Percentiles rank a stretch among this genome's conserved stretches.
Evolutionary conservation across 805 yeast genomes (phyloP).

Genomic region (Yamadazyma ubonensis): DNA sequence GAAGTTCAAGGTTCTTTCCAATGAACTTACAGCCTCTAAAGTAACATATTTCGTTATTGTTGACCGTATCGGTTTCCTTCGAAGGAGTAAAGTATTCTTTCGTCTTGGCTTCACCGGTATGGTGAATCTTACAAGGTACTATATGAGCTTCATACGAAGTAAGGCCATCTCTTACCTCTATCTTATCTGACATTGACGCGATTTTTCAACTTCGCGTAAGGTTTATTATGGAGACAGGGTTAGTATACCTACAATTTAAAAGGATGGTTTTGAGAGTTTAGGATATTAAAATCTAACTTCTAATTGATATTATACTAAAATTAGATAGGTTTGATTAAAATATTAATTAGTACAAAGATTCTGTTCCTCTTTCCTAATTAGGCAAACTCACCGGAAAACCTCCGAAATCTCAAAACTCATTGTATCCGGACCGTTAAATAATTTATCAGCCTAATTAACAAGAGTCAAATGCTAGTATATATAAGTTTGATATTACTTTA

Average conservation of each 20-base stretch:
- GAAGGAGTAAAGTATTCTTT: constrained; percentile 31
- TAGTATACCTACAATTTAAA: too few species aligned
- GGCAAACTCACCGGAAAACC: constrained; percentile 1
- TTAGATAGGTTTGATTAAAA: too few species aligned
- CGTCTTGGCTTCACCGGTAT: constrained; percentile 34
- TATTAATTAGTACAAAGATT: too few species aligned
- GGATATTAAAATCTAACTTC: too few species aligned
- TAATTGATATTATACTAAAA: too few species aligned
- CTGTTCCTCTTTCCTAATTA: neutral
- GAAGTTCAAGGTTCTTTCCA: constrained; percentile 22
- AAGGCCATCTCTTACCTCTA: constrained; percentile 11
- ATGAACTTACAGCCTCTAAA: constrained; percentile 37
- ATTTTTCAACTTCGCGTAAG: too few species aligned
- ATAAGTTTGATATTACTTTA: neutral
- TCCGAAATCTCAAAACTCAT: constrained; percentile 3
- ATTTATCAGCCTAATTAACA: neutral
- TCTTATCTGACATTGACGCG: constrained; percentile 6
- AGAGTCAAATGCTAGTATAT: constrained; percentile 1
- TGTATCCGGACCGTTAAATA: constrained; percentile 3
- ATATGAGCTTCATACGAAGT: constrained; percentile 23
- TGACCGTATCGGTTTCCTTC: constrained; percentile 19
- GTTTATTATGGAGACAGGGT: too few species aligned
- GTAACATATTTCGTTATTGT: constrained; percentile 22
- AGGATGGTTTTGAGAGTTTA: too few species aligned
- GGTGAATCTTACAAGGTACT: constrained; percentile 27